These are phyloP conservation scores for Mycena latifolia DNA, from an alignment of 768 basidiomycete genomes.

Conservation along the genomic window DNA sequence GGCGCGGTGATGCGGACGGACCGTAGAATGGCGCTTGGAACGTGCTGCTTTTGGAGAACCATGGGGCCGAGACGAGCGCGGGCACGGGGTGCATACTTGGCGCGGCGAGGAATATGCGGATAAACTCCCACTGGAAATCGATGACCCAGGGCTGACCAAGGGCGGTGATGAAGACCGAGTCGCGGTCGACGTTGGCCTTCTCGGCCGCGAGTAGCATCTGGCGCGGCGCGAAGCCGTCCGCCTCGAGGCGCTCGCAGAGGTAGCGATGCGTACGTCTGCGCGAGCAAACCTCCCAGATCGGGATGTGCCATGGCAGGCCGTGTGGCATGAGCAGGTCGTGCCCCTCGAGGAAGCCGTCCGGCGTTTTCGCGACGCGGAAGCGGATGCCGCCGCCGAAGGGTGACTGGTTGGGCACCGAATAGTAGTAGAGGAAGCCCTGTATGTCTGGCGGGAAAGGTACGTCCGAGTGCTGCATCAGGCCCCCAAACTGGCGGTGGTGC, in stretches of 20 bases:
- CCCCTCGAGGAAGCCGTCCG: constrained; percentile 12
- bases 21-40: background rate
- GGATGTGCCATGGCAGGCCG: constrained; percentile 31
- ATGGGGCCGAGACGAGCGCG: constrained; percentile 19
- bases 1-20: background rate
- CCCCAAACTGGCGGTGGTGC: constrained; percentile 17
- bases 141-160: constrained; percentile 25
- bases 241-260: constrained; percentile 1
- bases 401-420: constrained; percentile 11
- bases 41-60: background rate
- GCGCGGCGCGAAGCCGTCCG: constrained; percentile 28
- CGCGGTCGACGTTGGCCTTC: constrained; percentile 3
- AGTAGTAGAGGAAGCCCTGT: constrained; percentile 30
- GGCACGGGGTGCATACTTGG: background rate
- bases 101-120: constrained; percentile 18
- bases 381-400: constrained; percentile 11
- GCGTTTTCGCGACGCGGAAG: constrained; percentile 17
- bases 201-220: background rate
- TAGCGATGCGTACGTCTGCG: background rate
- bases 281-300: constrained; percentile 15
- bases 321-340: constrained; percentile 29
- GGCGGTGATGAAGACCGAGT: constrained; percentile 25
- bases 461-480: constrained; percentile 2
- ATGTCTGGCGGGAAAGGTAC: background rate
- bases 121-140: constrained; percentile 15